phyloP scores from a whole-genome alignment of 108 stramenopile genomes.

The Nitzschia sp. region DNA sequence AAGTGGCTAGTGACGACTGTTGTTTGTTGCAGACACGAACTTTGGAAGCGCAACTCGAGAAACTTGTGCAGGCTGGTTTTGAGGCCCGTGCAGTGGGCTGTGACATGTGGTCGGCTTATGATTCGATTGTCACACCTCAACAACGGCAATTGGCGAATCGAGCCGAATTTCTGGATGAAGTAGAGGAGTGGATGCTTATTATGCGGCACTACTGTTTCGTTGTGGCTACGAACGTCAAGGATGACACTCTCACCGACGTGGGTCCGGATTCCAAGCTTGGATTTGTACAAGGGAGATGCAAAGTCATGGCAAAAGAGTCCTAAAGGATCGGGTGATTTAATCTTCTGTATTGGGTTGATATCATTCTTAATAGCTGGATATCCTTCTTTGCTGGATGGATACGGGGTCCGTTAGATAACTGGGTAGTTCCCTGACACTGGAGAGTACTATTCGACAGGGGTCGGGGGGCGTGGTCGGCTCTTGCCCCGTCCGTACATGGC shows the following conservation, averaged over 20 bases:
- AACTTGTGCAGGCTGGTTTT: constrained; percentile 50
- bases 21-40: constrained; percentile 60
- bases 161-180: constrained; percentile 85
- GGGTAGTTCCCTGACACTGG: too few relatives aligned
- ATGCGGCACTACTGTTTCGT: constrained; percentile 84
- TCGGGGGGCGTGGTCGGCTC: background rate
- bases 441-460: constrained; percentile 4
- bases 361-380: background rate
- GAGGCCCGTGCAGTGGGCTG: constrained; percentile 57
- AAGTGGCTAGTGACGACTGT: constrained; percentile 46
- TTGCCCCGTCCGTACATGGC: background rate
- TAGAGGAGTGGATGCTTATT: constrained; percentile 82
- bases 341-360: background rate
- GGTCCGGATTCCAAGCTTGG: constrained; percentile 5
- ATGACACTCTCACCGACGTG: background rate
- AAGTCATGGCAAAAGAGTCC: constrained; percentile 2
- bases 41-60: constrained; percentile 53
- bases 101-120: constrained; percentile 82
- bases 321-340: background rate
- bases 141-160: constrained; percentile 63
- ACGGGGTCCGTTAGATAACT: too few relatives aligned
- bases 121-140: constrained; percentile 50
- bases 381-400: background rate
- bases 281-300: background rate
- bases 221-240: constrained; percentile 30